Evolutionary conservation across 257 asterid genomes (phyloP).

Genomic region (Dorcoceras hygrometricum): DNA sequence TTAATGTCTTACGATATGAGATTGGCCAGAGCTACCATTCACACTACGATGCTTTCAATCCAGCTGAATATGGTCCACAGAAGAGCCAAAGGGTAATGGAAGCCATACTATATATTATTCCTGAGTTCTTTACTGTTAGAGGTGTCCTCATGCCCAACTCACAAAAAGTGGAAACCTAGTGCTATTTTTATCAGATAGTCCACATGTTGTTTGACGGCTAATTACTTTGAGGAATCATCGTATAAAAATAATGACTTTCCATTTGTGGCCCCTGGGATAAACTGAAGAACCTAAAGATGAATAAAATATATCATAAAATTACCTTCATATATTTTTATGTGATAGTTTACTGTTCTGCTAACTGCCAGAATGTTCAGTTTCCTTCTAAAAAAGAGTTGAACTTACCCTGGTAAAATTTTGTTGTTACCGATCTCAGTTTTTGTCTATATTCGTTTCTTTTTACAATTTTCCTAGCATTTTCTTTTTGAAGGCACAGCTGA

Average conservation of each 20-base stretch:
- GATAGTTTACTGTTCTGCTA: not conserved
- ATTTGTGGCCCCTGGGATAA: not conserved
- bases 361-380: not conserved
- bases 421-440: not conserved
- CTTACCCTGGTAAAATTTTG: not conserved
- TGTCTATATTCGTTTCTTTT: too few species aligned
- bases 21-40: slow-evolving; percentile 73
- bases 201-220: not conserved
- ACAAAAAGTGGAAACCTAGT: not conserved
- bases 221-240: not conserved
- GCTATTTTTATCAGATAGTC: too few species aligned
- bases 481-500: not conserved
- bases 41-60: slow-evolving; percentile 79
- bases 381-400: too few species aligned
- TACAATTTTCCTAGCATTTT: not conserved
- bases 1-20: slow-evolving; percentile 77
- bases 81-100: slow-evolving; percentile 75
- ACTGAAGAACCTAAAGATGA: not conserved
- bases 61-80: slow-evolving; percentile 72
- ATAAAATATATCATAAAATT: too few species aligned
- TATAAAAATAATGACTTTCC: not conserved
- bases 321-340: not conserved
- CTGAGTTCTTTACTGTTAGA: not conserved
- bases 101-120: not conserved
- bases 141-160: not conserved